phyloP scores from a whole-genome alignment of 1,284 basidiomycete genomes.

The Phenoliferia sp. region DNA sequence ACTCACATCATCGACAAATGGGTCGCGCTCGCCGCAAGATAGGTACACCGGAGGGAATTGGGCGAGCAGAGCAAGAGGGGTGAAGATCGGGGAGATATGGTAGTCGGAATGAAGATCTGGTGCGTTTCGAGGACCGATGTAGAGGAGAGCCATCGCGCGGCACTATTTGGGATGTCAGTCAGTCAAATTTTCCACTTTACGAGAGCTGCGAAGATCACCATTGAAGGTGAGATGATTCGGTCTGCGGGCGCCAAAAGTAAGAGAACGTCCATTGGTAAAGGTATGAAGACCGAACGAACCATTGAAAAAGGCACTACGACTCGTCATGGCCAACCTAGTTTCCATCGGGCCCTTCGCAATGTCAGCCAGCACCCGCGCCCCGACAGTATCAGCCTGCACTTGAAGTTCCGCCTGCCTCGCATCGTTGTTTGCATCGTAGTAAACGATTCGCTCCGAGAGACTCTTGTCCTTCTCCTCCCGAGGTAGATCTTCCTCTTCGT shows the following conservation, averaged over 20 bases:
- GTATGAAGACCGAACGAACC: conserved; percentile 38
- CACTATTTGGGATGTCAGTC: conserved; percentile 55
- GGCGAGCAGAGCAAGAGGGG: conserved; percentile 74
- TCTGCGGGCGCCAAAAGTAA: conserved; percentile 10
- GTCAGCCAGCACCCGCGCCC: conserved; percentile 26
- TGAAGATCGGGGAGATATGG: conserved; percentile 86
- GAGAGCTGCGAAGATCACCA: conserved; percentile 56
- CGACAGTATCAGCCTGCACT: conserved; percentile 33
- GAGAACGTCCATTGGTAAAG: neutral
- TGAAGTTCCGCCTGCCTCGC: conserved; percentile 25
- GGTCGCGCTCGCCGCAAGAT: conserved; percentile 74
- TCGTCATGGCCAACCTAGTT: conserved; percentile 91
- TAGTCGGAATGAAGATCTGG: conserved; percentile 94
- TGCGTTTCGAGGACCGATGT: conserved; percentile 85
- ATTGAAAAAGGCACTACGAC: conserved; percentile 89
- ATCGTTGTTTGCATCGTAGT: conserved; percentile 30
- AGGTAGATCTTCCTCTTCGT: conserved; percentile 19
- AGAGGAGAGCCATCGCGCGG: conserved; percentile 96
- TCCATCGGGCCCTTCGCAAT: conserved; percentile 55
- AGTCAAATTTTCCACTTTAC: conserved; percentile 1
- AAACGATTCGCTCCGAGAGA: conserved; percentile 38
- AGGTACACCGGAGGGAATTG: conserved; percentile 83
- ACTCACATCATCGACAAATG: conserved; percentile 84
- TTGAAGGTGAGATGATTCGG: conserved; percentile 74
- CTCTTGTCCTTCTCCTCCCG: conserved; percentile 44